A percentile compares a stretch with the other conserved stretches of the same genome.
Conservation (phyloP, 768 basidiomycete species). For the Myochromella boudieri region DNA sequence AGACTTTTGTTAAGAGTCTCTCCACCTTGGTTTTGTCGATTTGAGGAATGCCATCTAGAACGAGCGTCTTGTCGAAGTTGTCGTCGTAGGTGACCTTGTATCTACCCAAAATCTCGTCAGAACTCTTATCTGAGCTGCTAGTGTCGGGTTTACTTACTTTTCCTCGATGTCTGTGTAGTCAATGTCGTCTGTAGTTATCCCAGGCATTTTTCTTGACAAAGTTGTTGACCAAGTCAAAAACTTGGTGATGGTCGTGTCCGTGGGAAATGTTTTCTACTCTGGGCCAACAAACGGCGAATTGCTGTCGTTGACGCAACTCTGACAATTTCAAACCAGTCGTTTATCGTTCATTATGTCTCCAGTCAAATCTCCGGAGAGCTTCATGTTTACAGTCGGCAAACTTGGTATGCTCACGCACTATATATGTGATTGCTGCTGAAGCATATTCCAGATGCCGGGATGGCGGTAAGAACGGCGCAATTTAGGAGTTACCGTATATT, state of each 20-base stretch:
- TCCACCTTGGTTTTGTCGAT: slow-evolving; percentile 87
- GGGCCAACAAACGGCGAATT: slow-evolving; percentile 2
- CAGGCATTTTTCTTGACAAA: slow-evolving; percentile 45
- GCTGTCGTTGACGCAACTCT: slow-evolving; percentile 2
- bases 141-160: slow-evolving; percentile 50
- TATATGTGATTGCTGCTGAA: slow-evolving; percentile 10
- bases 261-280: slow-evolving; percentile 8
- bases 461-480: slow-evolving; percentile 89
- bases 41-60: slow-evolving; percentile 90
- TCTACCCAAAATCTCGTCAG: slow-evolving; percentile 39
- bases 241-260: too few relatives aligned
- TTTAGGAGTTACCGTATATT: too few relatives aligned
- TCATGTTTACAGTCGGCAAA: slow-evolving; percentile 94
- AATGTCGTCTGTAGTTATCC: slow-evolving; percentile 61
- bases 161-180: slow-evolving; percentile 89
- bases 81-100: slow-evolving; percentile 85
- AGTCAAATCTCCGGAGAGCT: slow-evolving; percentile 55
- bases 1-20: slow-evolving; percentile 75
- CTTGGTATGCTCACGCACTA: slow-evolving; percentile 58
- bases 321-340: slow-evolving; percentile 7
- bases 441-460: slow-evolving; percentile 84
- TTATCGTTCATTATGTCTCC: slow-evolving; percentile 22
- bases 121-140: background rate
- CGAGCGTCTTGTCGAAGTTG: slow-evolving; percentile 86
- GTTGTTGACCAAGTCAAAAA: too few relatives aligned